These are phyloP conservation scores for Pythium rhizo-oryzae DNA, from an alignment of 352 stramenopile genomes.

Conservation along the genomic window DNA sequence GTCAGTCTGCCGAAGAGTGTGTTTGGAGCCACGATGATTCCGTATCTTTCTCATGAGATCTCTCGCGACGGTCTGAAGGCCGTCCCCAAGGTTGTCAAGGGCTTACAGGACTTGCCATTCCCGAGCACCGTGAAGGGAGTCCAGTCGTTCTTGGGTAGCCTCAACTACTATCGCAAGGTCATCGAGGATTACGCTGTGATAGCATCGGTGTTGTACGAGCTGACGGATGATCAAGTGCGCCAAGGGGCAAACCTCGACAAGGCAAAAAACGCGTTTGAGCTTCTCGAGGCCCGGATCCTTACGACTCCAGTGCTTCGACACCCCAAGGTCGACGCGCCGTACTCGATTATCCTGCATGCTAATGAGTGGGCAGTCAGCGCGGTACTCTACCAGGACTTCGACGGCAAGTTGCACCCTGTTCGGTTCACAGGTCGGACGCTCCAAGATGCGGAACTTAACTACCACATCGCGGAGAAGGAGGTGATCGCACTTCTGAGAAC, in stretches of 20 bases:
- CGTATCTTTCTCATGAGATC: constrained; percentile 28
- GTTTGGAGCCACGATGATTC: constrained; percentile 22
- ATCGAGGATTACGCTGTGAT: constrained; percentile 26
- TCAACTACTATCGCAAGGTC: constrained; percentile 30
- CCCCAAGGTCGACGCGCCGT: constrained; percentile 19
- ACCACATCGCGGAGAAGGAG: constrained; percentile 10
- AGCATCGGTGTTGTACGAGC: constrained; percentile 20
- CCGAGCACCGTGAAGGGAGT: constrained; percentile 22
- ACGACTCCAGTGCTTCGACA: constrained; percentile 24
- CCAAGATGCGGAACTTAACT: neutral
- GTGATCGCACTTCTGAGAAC: neutral
- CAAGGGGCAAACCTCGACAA: constrained; percentile 20
- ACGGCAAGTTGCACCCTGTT: constrained; percentile 7
- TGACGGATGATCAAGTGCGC: constrained; percentile 27
- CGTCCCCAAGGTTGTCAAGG: constrained; percentile 11
- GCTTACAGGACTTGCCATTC: constrained; percentile 1
- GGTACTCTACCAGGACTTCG: constrained; percentile 30
- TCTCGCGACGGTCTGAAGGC: constrained; percentile 9
- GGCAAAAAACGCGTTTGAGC: constrained; percentile 24
- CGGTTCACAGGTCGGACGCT: constrained; percentile 5
- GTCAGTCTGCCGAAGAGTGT: constrained; percentile 24
- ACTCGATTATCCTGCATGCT: constrained; percentile 27
- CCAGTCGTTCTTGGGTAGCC: constrained; percentile 25
- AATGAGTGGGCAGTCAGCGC: constrained; percentile 32
- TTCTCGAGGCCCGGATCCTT: constrained; percentile 30